phyloP scores from a whole-genome alignment of 2,329 filamentous ascomycete species.

The Phyllosticta ampelicida region DNA sequence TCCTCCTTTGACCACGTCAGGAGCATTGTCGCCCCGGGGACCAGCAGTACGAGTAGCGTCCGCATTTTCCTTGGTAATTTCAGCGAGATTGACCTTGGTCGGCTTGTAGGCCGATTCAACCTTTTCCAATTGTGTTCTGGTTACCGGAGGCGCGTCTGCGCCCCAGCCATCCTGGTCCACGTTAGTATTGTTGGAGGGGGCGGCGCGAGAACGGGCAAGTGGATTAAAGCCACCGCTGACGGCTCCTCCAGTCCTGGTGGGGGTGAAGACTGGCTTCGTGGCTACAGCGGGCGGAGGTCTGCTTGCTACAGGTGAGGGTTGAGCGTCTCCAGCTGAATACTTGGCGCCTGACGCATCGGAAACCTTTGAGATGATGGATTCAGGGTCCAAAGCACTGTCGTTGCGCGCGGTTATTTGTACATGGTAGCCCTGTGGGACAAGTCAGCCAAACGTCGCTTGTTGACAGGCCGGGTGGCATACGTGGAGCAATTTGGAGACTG shows the following conservation, averaged over 20 bases:
- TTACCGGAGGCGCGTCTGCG: constrained; percentile 80
- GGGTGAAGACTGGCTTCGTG: constrained; percentile 86
- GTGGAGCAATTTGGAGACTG: constrained; percentile 85
- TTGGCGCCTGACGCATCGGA: constrained; percentile 90
- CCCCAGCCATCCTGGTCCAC: constrained; percentile 90
- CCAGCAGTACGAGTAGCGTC: constrained; percentile 53
- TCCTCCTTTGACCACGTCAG: constrained; percentile 67
- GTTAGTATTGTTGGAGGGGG: constrained; percentile 39
- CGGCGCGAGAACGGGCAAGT: constrained; percentile 49
- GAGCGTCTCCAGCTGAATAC: constrained; percentile 61
- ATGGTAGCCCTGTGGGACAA: constrained; percentile 63
- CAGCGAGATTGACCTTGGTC: constrained; percentile 87
- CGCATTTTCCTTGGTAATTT: constrained; percentile 63
- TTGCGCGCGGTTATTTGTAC: constrained; percentile 94
- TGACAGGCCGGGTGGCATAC: constrained; percentile 32
- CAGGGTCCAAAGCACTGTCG: constrained; percentile 76
- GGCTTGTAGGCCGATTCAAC: constrained; percentile 89
- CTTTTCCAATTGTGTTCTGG: constrained; percentile 78
- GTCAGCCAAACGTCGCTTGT: not conserved
- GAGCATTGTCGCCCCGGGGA: constrained; percentile 25
- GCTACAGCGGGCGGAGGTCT: constrained; percentile 58
- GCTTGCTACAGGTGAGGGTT: constrained; percentile 42
- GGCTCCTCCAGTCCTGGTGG: constrained; percentile 49
- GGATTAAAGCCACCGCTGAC: constrained; percentile 50
- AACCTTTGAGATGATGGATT: constrained; percentile 84